A percentile compares a stretch with the other conserved stretches of the same genome.
Evolutionary conservation across 495 filamentous ascomycete genomes (phyloP).

Genomic region (Neurospora discreta): DNA sequence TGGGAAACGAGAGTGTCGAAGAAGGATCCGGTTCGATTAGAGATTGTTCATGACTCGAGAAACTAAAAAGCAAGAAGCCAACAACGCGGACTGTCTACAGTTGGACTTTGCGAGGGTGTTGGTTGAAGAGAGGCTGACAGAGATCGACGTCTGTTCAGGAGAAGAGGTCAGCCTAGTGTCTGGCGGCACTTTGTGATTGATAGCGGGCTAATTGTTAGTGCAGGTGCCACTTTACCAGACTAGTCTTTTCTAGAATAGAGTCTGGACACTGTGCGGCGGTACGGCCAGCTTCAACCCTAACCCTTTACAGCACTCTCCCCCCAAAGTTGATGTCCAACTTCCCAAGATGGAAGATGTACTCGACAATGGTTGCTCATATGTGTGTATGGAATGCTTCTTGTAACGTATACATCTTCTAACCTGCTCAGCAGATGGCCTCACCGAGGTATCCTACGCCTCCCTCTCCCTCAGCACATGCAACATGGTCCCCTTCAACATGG

Average conservation of each 20-base stretch:
- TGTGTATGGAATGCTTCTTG: too few species aligned
- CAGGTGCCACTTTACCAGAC: not conserved
- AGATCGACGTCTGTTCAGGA: not conserved
- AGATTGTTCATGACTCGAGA: not conserved
- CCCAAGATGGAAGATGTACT: not conserved
- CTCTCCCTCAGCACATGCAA: slow-evolving; percentile 10
- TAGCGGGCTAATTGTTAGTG: not conserved
- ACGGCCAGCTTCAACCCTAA: not conserved
- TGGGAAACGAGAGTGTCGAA: not conserved
- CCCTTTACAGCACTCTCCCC: not conserved
- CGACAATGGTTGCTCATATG: not conserved
- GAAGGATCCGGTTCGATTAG: not conserved
- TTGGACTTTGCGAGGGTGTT: not conserved
- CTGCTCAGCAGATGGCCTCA: too few species aligned
- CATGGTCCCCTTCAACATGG: slow-evolving; percentile 14
- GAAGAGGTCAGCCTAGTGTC: not conserved
- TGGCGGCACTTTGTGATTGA: not conserved
- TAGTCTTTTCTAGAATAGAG: not conserved
- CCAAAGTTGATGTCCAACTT: not conserved
- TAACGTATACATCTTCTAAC: too few species aligned
- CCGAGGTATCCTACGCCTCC: not conserved
- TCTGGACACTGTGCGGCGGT: not conserved
- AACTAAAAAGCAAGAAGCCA: not conserved
- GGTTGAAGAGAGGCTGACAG: not conserved
- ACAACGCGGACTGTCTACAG: not conserved